Evolutionary conservation across 768 basidiomycete species (phyloP).

Genomic region (Pleurotus platypus): DNA sequence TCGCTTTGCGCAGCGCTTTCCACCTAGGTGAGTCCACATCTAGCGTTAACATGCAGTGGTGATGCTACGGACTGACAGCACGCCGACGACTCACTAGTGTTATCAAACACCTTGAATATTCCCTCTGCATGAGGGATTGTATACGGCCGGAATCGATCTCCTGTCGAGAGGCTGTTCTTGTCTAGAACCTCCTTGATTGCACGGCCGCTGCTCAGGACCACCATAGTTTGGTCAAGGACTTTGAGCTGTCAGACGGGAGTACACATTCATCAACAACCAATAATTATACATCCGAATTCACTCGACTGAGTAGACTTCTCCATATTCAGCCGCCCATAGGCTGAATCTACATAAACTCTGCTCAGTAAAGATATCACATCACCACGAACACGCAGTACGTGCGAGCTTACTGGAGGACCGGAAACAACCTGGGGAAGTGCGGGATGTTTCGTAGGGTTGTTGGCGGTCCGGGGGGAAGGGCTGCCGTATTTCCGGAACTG

Average conservation of each 20-base stretch:
- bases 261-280: too few relatives aligned
- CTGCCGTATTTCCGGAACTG: neutral
- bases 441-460: constrained; percentile 20
- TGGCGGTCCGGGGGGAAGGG: constrained; percentile 22
- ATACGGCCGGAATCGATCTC: constrained; percentile 20
- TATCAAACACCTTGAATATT: constrained; percentile 14
- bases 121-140: constrained; percentile 17
- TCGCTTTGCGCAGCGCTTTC: constrained; percentile 12
- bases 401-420: neutral
- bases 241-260: constrained; percentile 14
- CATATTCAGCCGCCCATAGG: constrained; percentile 13
- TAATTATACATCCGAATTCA: neutral
- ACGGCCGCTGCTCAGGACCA: constrained; percentile 18
- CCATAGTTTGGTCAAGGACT: constrained; percentile 14
- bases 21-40: too few relatives aligned
- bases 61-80: too few relatives aligned
- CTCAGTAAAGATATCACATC: too few relatives aligned
- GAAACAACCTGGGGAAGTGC: constrained; percentile 14
- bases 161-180: constrained; percentile 17
- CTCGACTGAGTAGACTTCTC: constrained; percentile 12
- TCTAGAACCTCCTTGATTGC: constrained; percentile 25
- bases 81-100: constrained; percentile 11
- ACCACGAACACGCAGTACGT: neutral
- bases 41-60: too few relatives aligned
- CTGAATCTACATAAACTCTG: constrained; percentile 5